These are phyloP conservation scores for Chlamydomonas reinhardtii DNA, from an alignment of 163 green algal species.

Conservation along the genomic window DNA sequence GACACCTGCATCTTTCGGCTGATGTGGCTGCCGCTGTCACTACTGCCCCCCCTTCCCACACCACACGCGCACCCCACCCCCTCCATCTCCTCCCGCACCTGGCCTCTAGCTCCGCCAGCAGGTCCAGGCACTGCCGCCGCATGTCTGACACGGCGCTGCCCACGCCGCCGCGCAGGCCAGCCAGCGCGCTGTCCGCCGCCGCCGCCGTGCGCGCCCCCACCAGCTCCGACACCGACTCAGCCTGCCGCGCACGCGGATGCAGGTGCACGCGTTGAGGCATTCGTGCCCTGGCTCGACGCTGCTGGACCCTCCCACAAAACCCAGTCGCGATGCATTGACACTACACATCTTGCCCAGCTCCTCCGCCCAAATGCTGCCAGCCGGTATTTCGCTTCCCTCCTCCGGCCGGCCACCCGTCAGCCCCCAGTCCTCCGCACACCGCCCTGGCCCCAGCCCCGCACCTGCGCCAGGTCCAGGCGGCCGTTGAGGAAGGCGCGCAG, in stretches of 20 bases:
- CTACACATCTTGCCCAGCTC: no score
- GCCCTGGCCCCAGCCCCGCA: not conserved
- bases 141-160: constrained; percentile 60
- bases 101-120: constrained; percentile 93
- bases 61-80: no score
- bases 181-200: constrained; percentile 92
- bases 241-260: constrained; percentile 63
- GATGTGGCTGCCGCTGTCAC: no score
- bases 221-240: constrained; percentile 90
- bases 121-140: constrained; percentile 69
- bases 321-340: no score
- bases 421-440: no score
- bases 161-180: constrained; percentile 81
- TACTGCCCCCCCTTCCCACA: no score
- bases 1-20: no score
- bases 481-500: constrained; percentile 97
- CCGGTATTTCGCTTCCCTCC: no score
- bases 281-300: no score
- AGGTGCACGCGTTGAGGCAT: not conserved
- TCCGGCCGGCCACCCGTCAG: no score
- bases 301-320: no score
- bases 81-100: constrained; percentile 1
- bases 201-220: constrained; percentile 83
- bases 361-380: no score
- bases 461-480: constrained; percentile 90